Percentiles rank a stretch among this genome's conserved stretches.
These are phyloP conservation scores for Protea cynaroides DNA, from an alignment of 164 flowering plant genomes.

Conservation along the genomic window DNA sequence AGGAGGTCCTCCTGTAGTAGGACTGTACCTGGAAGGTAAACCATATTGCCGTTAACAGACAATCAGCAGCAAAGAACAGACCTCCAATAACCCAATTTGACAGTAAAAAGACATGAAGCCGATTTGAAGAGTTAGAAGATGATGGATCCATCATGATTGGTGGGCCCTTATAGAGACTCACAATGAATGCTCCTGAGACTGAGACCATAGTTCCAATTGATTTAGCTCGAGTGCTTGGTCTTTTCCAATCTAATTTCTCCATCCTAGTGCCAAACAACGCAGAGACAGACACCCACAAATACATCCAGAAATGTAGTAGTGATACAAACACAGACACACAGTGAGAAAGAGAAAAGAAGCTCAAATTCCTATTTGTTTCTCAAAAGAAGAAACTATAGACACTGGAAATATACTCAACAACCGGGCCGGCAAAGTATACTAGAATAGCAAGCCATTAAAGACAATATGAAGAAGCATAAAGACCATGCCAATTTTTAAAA, in stretches of 20 bases:
- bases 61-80: slow-evolving; percentile 24
- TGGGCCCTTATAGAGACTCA: slow-evolving; percentile 49
- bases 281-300: too few relatives aligned
- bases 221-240: slow-evolving; percentile 31
- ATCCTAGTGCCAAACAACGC: slow-evolving; percentile 21
- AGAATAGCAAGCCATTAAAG: too few relatives aligned
- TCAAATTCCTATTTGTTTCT: too few relatives aligned
- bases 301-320: too few relatives aligned
- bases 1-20: neutral
- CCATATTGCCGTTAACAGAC: slow-evolving; percentile 25
- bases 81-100: slow-evolving; percentile 47
- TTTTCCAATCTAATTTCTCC: slow-evolving; percentile 39
- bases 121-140: neutral
- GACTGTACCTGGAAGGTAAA: slow-evolving; percentile 21
- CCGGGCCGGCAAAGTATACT: too few relatives aligned
- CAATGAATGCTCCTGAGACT: slow-evolving; percentile 39
- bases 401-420: too few relatives aligned
- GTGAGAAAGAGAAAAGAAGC: too few relatives aligned
- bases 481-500: too few relatives aligned
- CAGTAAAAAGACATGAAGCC: slow-evolving; percentile 3
- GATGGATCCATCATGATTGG: slow-evolving; percentile 8
- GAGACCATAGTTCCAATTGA: slow-evolving; percentile 38
- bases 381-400: too few relatives aligned
- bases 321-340: too few relatives aligned
- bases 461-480: too few relatives aligned